Base-by-base conservation (phyloP, 202 grass and related monocot species). In the Schoenoplectus triqueter region DNA sequence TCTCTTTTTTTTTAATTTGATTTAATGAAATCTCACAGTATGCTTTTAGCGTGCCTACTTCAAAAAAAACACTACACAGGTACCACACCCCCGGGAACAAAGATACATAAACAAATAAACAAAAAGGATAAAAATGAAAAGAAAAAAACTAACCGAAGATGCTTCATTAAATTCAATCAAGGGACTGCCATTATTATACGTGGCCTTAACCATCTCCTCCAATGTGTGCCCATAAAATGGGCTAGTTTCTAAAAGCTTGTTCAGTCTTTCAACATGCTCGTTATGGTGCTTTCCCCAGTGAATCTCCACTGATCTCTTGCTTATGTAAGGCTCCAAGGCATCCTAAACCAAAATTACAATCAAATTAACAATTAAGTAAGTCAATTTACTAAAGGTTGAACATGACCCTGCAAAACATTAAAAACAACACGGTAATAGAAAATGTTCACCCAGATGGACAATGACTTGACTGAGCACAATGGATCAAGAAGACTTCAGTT, bases 121-220 rank as follows among this genome's bases (percentile, higher is more conserved):
- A 64, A 47, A 3, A 82, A 62, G 48, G 44, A 70, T 52, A 45
- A 61, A 62, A 15, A 66, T 67, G 64, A 0, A 7, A 66, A 56
- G 46, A 31, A 66, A 75, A 75, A 39, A 31, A 64, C 64, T 2
- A 89, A 93, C 94, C 87, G 89, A 85, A 62, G 94, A 85, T 17
- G 91, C 89, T 66, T 93, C 89, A 69, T 97, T 97, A 86, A 92
- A 94, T 70, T 98, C 91, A 54, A 90, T 88, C 76, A 98, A 82
- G 3, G 93, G 96, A 72, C 92, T 98, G 39, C 96, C 96, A 45
- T 98, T 98, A 88, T 98, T 98, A 81, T 95, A 98, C 0, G 91
- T 94, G 78, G 86, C 93, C 88, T 95, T 98, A 83, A 98, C 82
- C 64, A 95, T 83, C 15, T 95, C 93, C 87, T 95, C 93, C 86